Base-by-base conservation (phyloP, 202 grass and related monocot species). In the Eragrostis tef region DNA sequence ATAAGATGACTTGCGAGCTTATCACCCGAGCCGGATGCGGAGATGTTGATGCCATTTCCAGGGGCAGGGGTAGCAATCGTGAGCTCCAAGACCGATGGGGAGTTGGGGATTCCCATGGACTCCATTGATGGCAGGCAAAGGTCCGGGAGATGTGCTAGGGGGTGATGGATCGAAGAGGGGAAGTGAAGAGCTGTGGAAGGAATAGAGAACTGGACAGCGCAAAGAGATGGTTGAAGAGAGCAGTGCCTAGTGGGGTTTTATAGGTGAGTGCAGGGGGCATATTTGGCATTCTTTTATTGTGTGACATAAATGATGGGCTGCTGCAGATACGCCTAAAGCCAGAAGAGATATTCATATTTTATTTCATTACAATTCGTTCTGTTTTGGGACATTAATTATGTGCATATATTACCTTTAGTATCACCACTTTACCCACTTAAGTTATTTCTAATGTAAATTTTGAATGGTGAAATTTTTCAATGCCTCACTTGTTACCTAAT, bases 41-140 rank as follows among this genome's bases (percentile, higher is more conserved):
- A 74, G 36, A 89, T 66, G 34, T 79, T 12, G 21, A 73, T 8
- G 3, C 69, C 84, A 31, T 63, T 63, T 63, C 60, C 26, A 63
- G 12, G 36, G 27, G 1, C 29, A 36, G 89, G 87, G 16, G 87
- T 76, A n/a, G 84, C 87, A 7, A 94, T 84, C 87, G 85, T 88
- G 79, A 91, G 89, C 21, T 91, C 85, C 53, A 94, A 83, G 39
- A 70, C 68, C 12, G 49, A 80, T 73, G 65, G 65, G 8, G 59
- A 59, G 8, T 63, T 42, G 31, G 27, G 0, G 9, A 19, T 39
- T 12, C 46, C 80, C 6, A 3, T 53, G 20, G 13, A 14, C 1
- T 73, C 59, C 70, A 65, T 74, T 2, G n/a, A 4, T 26, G n/a
- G 2, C 57, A 51, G 19, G 19, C 25, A 20, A 36, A 13, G 25